These are phyloP conservation scores for Stephania yunnanensis DNA, from an alignment of 164 flowering plant species.

Conservation along the genomic window DNA sequence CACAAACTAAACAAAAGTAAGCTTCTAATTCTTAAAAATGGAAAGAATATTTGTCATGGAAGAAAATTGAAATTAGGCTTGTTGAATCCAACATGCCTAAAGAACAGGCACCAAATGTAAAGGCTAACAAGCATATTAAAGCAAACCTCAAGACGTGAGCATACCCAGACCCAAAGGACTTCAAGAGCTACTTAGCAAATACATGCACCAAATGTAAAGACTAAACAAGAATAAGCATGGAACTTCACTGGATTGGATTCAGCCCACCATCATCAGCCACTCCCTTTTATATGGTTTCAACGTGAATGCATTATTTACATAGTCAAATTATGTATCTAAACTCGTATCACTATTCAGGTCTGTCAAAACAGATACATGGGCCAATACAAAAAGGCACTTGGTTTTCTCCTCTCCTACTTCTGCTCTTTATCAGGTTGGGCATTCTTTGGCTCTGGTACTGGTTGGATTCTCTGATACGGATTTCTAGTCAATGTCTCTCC, in stretches of 20 bases:
- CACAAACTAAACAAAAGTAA: too few relatives aligned
- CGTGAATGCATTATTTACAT: neutral
- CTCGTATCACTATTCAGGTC: neutral
- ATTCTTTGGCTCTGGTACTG: conserved; percentile 40
- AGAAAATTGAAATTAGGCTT: too few relatives aligned
- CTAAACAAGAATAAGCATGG: neutral
- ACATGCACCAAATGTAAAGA: neutral
- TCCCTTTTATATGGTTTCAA: too few relatives aligned
- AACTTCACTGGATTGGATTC: neutral
- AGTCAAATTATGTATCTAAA: neutral
- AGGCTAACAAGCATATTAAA: too few relatives aligned
- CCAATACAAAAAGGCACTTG: neutral
- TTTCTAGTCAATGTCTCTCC: conserved; percentile 89
- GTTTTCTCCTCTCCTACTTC: neutral
- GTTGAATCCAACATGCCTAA: too few relatives aligned
- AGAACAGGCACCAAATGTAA: too few relatives aligned
- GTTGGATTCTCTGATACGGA: conserved; percentile 85
- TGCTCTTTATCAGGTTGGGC: conserved; percentile 18
- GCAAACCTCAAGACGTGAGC: too few relatives aligned
- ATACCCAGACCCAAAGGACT: too few relatives aligned
- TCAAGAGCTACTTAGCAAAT: too few relatives aligned
- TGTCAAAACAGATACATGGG: neutral
- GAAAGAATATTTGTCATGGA: too few relatives aligned
- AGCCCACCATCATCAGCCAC: too few relatives aligned
- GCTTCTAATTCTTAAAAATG: too few relatives aligned